Percentiles rank a stretch among this genome's conserved stretches.
These are phyloP conservation scores for Metarhizium brunneum DNA, from an alignment of 2,329 filamentous ascomycete genomes.

Conservation along the genomic window DNA sequence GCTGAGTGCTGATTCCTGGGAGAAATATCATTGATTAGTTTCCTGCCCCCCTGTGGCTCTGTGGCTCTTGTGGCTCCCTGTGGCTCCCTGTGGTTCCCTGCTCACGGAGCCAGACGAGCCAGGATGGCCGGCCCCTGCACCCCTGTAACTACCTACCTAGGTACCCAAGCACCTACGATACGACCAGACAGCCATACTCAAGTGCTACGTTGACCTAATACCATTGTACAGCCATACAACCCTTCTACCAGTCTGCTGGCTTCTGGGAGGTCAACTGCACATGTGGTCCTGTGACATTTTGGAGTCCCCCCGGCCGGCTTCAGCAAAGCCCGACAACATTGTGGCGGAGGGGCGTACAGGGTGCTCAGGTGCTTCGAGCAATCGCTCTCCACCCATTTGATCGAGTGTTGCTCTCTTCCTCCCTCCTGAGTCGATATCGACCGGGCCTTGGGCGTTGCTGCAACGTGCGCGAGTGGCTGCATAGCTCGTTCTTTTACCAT, in stretches of 20 bases:
- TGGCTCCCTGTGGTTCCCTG: not conserved
- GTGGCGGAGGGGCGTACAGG: conserved; percentile 15
- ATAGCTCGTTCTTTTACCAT: conserved; percentile 2
- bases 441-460: not conserved
- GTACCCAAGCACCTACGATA: too few species aligned
- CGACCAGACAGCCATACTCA: too few species aligned
- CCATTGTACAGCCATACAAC: not conserved
- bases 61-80: not conserved
- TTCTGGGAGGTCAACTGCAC: not conserved
- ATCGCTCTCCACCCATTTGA: not conserved
- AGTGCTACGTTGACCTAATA: too few species aligned
- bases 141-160: conserved; percentile 8
- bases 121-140: conserved; percentile 6
- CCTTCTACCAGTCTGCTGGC: not conserved
- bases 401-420: not conserved
- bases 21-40: not conserved
- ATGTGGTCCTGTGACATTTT: not conserved
- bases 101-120: not conserved
- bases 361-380: not conserved
- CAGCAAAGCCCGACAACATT: conserved; percentile 10
- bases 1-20: conserved; percentile 4
- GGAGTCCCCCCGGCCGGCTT: not conserved
- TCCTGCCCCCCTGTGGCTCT: not conserved
- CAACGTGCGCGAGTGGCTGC: not conserved
- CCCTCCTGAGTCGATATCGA: not conserved